Conservation (phyloP, 2,329 filamentous ascomycete species). For the Sphaceloma murrayae region DNA sequence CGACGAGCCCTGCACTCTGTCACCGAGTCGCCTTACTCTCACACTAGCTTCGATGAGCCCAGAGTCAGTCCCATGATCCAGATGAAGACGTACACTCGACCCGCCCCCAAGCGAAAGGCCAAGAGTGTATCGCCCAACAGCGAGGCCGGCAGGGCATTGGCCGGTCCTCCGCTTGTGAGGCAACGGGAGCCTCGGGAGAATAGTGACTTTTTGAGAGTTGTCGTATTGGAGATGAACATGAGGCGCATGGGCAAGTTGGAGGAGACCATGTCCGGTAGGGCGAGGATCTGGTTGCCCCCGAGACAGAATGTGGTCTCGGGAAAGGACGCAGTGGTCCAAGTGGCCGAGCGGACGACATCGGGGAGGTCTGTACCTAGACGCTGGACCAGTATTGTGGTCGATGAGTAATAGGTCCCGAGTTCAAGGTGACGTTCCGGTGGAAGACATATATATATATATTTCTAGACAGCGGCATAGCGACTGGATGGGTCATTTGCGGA, state of each 20-base stretch:
- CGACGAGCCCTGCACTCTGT: constrained; percentile 29
- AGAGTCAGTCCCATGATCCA: constrained; percentile 48
- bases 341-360: constrained; percentile 2
- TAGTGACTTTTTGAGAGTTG: constrained; percentile 52
- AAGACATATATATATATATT: constrained; percentile 1
- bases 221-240: constrained; percentile 61
- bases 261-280: constrained; percentile 44
- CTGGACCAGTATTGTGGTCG: constrained; percentile 26
- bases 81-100: constrained; percentile 48
- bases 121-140: constrained; percentile 24
- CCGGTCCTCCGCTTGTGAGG: constrained; percentile 32
- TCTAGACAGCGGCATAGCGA: not conserved
- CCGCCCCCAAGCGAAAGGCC: constrained; percentile 21
- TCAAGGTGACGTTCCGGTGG: not conserved
- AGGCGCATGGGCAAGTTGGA: constrained; percentile 53
- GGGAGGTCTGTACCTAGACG: constrained; percentile 22
- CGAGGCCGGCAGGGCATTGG: constrained; percentile 36
- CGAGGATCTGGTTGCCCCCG: constrained; percentile 52
- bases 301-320: constrained; percentile 31
- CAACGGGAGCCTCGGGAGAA: constrained; percentile 57
- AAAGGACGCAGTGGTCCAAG: constrained; percentile 7
- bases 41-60: constrained; percentile 18
- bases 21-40: constrained; percentile 20
- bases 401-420: constrained; percentile 3
- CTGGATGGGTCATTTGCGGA: not conserved